These are phyloP conservation scores for Paecilomyces niveus DNA, from an alignment of 2,329 filamentous ascomycete genomes.

Conservation along the genomic window DNA sequence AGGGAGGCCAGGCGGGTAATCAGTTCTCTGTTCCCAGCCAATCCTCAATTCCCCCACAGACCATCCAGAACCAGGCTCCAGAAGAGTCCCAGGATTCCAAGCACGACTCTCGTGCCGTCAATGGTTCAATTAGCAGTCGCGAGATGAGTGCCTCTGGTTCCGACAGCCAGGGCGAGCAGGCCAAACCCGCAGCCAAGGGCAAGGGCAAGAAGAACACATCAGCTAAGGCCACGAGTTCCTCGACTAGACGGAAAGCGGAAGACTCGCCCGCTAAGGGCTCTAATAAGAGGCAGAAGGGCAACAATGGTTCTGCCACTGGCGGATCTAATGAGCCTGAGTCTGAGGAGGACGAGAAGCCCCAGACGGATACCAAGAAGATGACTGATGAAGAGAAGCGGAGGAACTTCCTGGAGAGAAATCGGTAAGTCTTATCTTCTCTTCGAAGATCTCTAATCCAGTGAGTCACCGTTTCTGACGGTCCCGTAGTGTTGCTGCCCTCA, in stretches of 20 bases:
- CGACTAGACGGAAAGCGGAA: slow-evolving; percentile 69
- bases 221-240: slow-evolving; percentile 38
- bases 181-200: slow-evolving; percentile 57
- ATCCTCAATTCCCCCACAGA: slow-evolving; percentile 44
- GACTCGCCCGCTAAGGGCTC: slow-evolving; percentile 62
- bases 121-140: slow-evolving; percentile 52
- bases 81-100: slow-evolving; percentile 41
- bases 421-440: slow-evolving; percentile 50
- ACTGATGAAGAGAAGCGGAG: slow-evolving; percentile 97
- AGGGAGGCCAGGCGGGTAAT: slow-evolving; percentile 52
- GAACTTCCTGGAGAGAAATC: slow-evolving; percentile 93
- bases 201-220: slow-evolving; percentile 62
- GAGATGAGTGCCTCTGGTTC: slow-evolving; percentile 64
- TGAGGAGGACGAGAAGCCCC: slow-evolving; percentile 52
- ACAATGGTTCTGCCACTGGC: slow-evolving; percentile 34
- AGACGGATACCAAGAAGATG: slow-evolving; percentile 66
- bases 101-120: slow-evolving; percentile 35
- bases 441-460: slow-evolving; percentile 4
- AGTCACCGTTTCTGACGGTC: slow-evolving; percentile 17
- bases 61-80: slow-evolving; percentile 47
- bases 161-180: slow-evolving; percentile 62
- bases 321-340: slow-evolving; percentile 42
- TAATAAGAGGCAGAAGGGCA: slow-evolving; percentile 67
- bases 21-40: slow-evolving; percentile 45
- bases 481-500: slow-evolving; percentile 80